Base-by-base conservation (phyloP, 2,329 filamentous ascomycete species). In the Alternaria sp. region DNA sequence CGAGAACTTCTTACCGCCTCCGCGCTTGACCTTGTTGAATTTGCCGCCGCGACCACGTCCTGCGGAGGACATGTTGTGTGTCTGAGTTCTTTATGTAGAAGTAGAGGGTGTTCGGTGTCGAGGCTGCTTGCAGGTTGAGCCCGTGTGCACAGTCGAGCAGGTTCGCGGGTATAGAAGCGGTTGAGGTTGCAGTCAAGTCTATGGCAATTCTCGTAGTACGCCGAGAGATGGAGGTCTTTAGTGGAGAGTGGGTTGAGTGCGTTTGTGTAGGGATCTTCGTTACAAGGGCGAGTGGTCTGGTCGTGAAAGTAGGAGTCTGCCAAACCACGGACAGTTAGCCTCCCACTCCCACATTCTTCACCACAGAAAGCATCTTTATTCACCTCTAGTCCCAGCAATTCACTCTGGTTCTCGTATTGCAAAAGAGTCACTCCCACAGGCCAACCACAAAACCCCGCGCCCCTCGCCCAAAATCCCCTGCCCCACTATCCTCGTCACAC, bases 1-100 rank as follows among this genome's bases (percentile, higher is more conserved):
- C 67, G 93, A 97, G 82, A 96, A 99, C 75, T 96, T 90, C 81
- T 97, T 97, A 74, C 95, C 95, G 63, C 94, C 93, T 85, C 94
- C 94, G 80, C 94, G 86, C 70, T 92, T 93, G 68, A 90, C 92
- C 83, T 97, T 98, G 82, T 88, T 91, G 79, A 94, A 97, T 82
- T 98, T 98, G 80, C 93, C 92, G 72, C 90, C 93, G 76, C 93
- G 90, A 70, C 92, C 93, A 76, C 92, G 78, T 68, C 78, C 77
- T 68, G 79, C 78, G 60, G 89, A 82, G 78, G 84, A 84, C 79
- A 82, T 85, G 63, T 62, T 71, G 67, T 64, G 53, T 61, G 56
- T 66, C 53, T 56, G 57, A 48, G 40, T 23, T 51, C 65, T 58
- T 51, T 55, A 49, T 50, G 51, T 56, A 44, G 26, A 39, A 36